phyloP scores from a whole-genome alignment of 352 stramenopile genomes.

The Phytophthora capsici region DNA sequence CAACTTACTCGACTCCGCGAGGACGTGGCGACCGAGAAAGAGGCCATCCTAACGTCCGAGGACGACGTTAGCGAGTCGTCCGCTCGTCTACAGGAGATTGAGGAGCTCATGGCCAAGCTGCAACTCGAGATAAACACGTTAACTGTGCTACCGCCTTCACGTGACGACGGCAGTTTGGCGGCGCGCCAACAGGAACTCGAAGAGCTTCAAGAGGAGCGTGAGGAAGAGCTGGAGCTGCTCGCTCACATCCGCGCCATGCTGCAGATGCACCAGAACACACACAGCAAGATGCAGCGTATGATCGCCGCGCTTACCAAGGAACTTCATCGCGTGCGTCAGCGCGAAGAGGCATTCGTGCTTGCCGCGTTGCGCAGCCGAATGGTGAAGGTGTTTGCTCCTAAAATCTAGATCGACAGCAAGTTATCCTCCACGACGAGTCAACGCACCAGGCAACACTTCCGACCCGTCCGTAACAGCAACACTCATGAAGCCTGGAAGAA shows the following conservation, averaged over 20 bases:
- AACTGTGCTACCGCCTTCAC: constrained; percentile 21
- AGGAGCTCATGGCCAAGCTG: constrained; percentile 60
- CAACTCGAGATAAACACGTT: constrained; percentile 51
- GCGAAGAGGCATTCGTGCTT: constrained; percentile 60
- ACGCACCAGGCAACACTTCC: constrained; percentile 1
- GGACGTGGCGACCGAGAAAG: constrained; percentile 43
- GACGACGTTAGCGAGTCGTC: constrained; percentile 63
- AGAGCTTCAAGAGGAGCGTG: constrained; percentile 66
- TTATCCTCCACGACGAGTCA: not conserved
- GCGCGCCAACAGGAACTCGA: constrained; percentile 52
- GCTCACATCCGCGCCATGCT: constrained; percentile 59
- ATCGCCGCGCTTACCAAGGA: constrained; percentile 51
- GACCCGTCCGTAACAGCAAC: not conserved
- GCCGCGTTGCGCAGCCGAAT: constrained; percentile 57
- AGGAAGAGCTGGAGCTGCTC: constrained; percentile 65
- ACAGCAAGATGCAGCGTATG: constrained; percentile 50
- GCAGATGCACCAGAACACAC: constrained; percentile 46
- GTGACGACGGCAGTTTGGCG: constrained; percentile 40
- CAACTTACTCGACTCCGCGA: constrained; percentile 46
- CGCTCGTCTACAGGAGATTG: constrained; percentile 67
- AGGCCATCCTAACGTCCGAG: constrained; percentile 52
- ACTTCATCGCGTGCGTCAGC: constrained; percentile 45
- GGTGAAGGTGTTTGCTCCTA: constrained; percentile 57
- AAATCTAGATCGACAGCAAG: constrained; percentile 34
- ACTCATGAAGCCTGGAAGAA: constrained; percentile 1